A percentile compares a stretch with the other conserved stretches of the same genome.
Evolutionary conservation across 306 rosid species (phyloP).

Genomic region (Malus fusca): DNA sequence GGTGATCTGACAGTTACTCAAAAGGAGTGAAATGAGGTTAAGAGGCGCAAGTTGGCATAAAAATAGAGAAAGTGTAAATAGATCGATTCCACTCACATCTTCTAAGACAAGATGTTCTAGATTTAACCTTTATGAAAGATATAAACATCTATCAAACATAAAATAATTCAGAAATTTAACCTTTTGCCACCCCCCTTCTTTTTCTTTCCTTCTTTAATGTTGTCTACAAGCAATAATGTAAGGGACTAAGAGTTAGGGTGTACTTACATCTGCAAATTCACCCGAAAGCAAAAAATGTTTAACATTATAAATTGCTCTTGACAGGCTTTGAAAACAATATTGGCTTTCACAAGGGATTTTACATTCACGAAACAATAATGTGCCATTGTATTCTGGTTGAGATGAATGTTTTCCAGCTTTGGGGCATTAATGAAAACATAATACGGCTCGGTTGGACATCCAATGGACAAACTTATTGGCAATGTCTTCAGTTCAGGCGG

Average conservation of each 20-base stretch:
- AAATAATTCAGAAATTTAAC: not conserved
- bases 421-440: not conserved
- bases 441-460: not conserved
- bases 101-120: not conserved
- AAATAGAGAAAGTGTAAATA: not conserved
- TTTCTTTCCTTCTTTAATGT: no score
- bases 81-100: not conserved
- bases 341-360: not conserved
- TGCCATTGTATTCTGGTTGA: not conserved
- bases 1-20: no score
- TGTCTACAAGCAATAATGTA: no score
- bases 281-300: not conserved
- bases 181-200: no score
- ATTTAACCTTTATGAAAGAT: not conserved
- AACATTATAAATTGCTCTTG: not conserved
- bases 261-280: not conserved
- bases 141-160: not conserved
- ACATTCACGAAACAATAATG: not conserved
- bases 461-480: not conserved
- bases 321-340: not conserved
- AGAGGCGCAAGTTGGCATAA: not conserved
- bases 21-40: not conserved
- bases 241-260: not conserved
- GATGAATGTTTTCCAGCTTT: not conserved
- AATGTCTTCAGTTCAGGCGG: not conserved